Percentiles rank a stretch among this genome's conserved stretches.
Evolutionary conservation across 2,329 filamentous ascomycete genomes (phyloP).

Genomic region (Pseudogymnoascus sp.): DNA sequence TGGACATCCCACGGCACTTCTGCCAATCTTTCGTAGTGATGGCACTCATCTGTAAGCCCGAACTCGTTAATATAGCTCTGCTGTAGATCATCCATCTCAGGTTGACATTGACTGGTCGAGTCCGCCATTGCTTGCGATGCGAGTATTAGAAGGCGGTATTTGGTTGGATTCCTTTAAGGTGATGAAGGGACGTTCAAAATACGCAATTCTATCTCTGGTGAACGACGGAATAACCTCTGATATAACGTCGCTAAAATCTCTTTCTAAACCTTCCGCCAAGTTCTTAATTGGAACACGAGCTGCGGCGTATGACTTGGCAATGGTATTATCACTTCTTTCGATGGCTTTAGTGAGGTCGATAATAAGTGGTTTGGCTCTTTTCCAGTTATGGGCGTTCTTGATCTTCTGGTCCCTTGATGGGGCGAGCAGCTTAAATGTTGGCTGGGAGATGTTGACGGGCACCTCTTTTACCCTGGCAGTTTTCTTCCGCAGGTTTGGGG

Average conservation of each 20-base stretch:
- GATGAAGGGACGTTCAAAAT: slow-evolving; percentile 3
- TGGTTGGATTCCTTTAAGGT: not conserved
- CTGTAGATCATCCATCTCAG: not conserved
- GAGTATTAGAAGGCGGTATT: not conserved
- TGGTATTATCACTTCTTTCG: not conserved
- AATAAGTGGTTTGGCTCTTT: slow-evolving; percentile 4
- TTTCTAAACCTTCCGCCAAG: not conserved
- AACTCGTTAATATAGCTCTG: not conserved
- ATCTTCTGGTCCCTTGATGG: not conserved
- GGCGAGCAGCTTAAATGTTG: slow-evolving; percentile 4
- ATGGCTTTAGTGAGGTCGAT: slow-evolving; percentile 1
- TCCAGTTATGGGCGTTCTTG: not conserved
- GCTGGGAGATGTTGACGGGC: not conserved
- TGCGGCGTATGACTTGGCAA: slow-evolving; percentile 1
- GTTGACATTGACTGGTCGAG: slow-evolving; percentile 7
- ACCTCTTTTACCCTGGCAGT: slow-evolving; percentile 3
- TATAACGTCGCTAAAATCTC: slow-evolving; percentile 1
- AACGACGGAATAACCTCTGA: slow-evolving; percentile 7
- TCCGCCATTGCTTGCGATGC: not conserved
- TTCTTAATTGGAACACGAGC: slow-evolving; percentile 2
- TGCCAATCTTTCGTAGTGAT: slow-evolving; percentile 63
- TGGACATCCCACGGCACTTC: slow-evolving; percentile 78
- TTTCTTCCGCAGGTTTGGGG: not conserved
- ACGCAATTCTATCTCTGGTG: not conserved
- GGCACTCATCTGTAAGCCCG: slow-evolving; percentile 53